Evolutionary conservation across 179 eudicot species (phyloP), one percentile per base, ranked within the genome.

Genomic region (Silene coronaria): DNA sequence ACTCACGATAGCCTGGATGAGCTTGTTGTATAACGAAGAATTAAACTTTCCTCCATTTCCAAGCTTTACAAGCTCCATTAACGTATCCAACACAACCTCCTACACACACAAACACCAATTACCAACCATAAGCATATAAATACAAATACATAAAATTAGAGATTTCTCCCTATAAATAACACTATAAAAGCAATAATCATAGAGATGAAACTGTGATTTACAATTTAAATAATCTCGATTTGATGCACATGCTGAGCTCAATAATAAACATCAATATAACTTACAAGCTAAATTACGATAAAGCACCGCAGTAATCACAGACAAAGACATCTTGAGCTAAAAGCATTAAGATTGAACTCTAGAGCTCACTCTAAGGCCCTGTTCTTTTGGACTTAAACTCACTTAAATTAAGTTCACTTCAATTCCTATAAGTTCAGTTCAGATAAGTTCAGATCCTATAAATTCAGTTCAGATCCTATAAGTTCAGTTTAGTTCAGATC

Each of bases 31-130:
- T 23, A 88, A 71, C 48, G 90, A 78, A 66, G 92, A 86, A 82
- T 89, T 84, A 76, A 92, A 92, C 64, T 81, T 89, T 30, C 94
- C 97, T 22, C 88, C 87, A 61, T 90, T 89, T 13, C 97, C 96
- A 38, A 86, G 85, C 86, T 94, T 90, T 53, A 90, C 91, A 82
- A 88, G 87, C 84, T 92, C 98, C 98, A 94, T 92, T 55, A 92
- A 21, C 24, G 97, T 77, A 61, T 90, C 97, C 83, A 94, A 67
- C 74, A 84, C 90, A 53, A 89, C 89, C 81, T 91, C 97, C 98
- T 94, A 77, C 59, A 66, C 58, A 34, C 76, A 62, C 6, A 70
- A 36, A 38, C 55, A 57, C 36, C 12, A 68, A 51, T 53, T 71
- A 67, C 45, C 19, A 76, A 45, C 60, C 3, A 64, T 7, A 36